Conservation (phyloP, 2,329 filamentous ascomycete genomes). For the Aspergillus pseudoviridinutans region DNA sequence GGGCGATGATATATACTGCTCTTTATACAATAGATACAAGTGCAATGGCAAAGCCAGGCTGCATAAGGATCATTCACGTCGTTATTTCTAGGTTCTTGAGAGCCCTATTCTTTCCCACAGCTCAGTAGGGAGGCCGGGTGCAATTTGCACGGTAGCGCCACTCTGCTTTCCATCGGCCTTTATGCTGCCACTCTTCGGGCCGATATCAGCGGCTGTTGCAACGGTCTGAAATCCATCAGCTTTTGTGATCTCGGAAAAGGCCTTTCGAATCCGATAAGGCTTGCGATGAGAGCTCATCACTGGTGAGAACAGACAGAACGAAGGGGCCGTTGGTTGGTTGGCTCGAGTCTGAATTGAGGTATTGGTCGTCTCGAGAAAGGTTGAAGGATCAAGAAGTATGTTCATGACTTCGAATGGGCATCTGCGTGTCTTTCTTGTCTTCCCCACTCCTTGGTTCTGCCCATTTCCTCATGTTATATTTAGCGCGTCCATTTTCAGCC, state of each 20-base stretch:
- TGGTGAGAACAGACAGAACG: too few species aligned
- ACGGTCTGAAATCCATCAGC: neutral
- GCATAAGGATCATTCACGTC: neutral
- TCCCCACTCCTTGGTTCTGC: neutral
- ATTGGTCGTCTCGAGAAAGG: neutral
- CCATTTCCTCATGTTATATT: neutral
- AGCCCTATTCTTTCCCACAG: neutral
- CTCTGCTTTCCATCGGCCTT: neutral
- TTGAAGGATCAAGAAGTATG: neutral
- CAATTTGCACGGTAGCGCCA: neutral
- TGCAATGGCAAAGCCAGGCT: neutral
- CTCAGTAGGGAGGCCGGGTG: neutral
- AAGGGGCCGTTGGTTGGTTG: neutral
- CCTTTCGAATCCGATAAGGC: too few species aligned
- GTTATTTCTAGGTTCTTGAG: neutral
- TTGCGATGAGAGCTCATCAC: too few species aligned
- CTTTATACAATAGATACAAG: neutral
- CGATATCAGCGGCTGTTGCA: neutral
- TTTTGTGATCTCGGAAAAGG: too few species aligned
- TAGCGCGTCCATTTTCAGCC: slow-evolving; percentile 9
- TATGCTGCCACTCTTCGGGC: neutral
- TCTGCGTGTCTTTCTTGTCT: neutral
- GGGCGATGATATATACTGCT: slow-evolving; percentile 1
- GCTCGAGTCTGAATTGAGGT: neutral
- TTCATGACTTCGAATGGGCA: neutral